Evolutionary conservation across 2,329 filamentous ascomycete species (phyloP), one percentile per base, ranked within the genome.

Genomic region (Pseudogymnoascus sp.): DNA sequence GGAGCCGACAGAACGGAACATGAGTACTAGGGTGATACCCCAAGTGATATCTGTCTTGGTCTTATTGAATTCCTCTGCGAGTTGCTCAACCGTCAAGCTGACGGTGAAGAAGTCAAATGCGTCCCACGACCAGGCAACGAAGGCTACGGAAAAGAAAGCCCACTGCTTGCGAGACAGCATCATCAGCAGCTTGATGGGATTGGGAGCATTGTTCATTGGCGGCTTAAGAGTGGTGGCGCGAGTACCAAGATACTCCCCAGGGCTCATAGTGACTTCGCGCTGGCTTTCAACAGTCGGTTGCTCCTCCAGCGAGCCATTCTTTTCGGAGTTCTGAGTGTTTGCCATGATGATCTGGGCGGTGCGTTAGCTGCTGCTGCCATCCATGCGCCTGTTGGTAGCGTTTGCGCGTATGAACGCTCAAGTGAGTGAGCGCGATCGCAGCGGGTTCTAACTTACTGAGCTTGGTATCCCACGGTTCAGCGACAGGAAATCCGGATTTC

Each of bases 91-190:
- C 71, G 91, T 88, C 64, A 92, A 89, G 3, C 85, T 88, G 7
- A 92, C 78, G 23, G 89, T 86, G 72, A 91, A 88, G 70, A 92
- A 92, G 72, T 91, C 89, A 70, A 92, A 92, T 3, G 89, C 88
- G 71, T 92, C 89, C 60, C 88, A 88, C 1, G 83, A 88, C 89
- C 89, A 92, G 13, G 88, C 85, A 33, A 80, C 72, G 69, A 92
- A 84, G 2, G 88, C 89, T 9, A 90, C 85, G 0, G 88, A 64
- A 74, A 92, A 85, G 75, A 89, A 91, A 13, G 88, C 68, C 88
- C 89, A 92, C 69, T 88, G 84, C 62, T 78, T 81, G 21, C 76
- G 75, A 2, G 77, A 80, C 13, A 94, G 78, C 72, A 85, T 79
- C 26, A 77, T 78, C 63, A 90, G 76, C 28, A 92, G 77, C 35